Evolutionary conservation across 176 grass and related monocot species (phyloP).

Genomic region (Dactylis glomerata): DNA sequence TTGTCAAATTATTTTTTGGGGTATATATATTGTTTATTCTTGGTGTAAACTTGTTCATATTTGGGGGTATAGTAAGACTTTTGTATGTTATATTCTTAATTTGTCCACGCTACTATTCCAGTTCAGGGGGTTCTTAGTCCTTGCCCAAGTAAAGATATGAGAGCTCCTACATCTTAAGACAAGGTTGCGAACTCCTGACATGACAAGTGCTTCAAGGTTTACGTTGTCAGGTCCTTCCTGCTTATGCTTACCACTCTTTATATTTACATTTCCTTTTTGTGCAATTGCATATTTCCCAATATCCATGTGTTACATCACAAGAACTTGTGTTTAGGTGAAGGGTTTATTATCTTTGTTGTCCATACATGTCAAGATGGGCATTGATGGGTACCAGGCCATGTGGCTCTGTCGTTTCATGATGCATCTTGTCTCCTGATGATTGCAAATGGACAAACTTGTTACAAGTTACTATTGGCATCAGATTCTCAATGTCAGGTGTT

Average conservation of each 20-base stretch:
- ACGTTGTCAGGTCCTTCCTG: background rate
- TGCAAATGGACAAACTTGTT: conserved; percentile 7
- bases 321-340: background rate
- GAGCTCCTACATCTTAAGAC: conserved; percentile 2
- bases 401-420: conserved; percentile 11
- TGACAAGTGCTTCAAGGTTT: background rate
- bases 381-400: conserved; percentile 8
- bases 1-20: conserved; percentile 18
- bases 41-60: conserved; percentile 48
- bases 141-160: background rate
- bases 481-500: background rate
- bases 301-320: background rate
- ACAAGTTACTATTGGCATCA: conserved; percentile 15
- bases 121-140: conserved; percentile 1
- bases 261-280: background rate
- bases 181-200: background rate
- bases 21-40: conserved; percentile 36
- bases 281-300: background rate
- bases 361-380: background rate
- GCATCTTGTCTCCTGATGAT: conserved; percentile 32
- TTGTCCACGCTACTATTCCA: background rate
- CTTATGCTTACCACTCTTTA: background rate
- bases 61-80: conserved; percentile 4
- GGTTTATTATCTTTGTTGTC: background rate
- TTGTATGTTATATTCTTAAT: background rate